phyloP scores from a whole-genome alignment of 257 asterid species.

The Nicotiana paniculata region DNA sequence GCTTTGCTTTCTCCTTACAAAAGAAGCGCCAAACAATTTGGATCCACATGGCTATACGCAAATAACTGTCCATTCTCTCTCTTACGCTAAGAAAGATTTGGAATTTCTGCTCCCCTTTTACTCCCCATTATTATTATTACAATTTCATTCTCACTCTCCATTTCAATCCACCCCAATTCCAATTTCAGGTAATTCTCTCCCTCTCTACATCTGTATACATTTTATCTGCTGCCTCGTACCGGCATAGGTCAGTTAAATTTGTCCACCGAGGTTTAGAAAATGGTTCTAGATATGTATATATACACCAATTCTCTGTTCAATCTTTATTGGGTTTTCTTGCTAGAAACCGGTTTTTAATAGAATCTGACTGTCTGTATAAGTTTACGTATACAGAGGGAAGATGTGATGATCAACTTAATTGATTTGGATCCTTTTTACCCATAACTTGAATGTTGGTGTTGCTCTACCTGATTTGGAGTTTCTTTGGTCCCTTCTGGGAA shows the following conservation, averaged over 20 bases:
- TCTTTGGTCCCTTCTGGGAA: too few relatives aligned
- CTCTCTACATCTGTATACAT: not conserved
- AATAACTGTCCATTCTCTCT: not conserved
- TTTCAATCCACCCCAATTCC: not conserved
- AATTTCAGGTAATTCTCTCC: not conserved
- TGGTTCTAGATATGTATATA: too few relatives aligned
- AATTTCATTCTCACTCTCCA: not conserved
- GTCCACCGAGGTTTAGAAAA: too few relatives aligned
- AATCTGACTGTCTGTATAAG: not conserved
- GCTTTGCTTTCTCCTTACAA: slow-evolving; percentile 4
- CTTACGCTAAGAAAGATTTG: not conserved
- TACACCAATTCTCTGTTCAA: not conserved
- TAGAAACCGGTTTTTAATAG: not conserved
- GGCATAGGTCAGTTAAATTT: too few relatives aligned
- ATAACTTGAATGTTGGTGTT: too few relatives aligned
- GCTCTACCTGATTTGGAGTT: too few relatives aligned
- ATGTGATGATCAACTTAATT: not conserved
- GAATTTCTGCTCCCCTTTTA: not conserved
- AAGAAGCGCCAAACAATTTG: slow-evolving; percentile 35
- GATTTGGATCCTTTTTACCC: not conserved
- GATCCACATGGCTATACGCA: slow-evolving; percentile 16
- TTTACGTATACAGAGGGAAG: not conserved
- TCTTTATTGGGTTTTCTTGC: not conserved
- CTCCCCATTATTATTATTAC: not conserved
- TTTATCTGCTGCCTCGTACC: not conserved